Conservation (phyloP, 2,329 filamentous ascomycete genomes). For the Sporothrix mexicana region DNA sequence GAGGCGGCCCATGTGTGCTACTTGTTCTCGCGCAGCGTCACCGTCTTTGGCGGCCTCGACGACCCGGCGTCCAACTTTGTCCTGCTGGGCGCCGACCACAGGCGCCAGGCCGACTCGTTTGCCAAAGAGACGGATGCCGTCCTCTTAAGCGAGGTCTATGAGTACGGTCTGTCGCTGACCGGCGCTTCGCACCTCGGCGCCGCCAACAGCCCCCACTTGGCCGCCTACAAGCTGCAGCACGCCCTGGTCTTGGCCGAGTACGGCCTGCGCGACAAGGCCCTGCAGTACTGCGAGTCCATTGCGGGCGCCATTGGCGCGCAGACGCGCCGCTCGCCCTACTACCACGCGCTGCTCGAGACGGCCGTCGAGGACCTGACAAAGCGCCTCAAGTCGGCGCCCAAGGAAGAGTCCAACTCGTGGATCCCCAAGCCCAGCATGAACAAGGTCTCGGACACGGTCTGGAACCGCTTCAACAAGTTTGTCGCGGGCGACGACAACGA, state of each 20-base stretch:
- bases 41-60: constrained; percentile 81
- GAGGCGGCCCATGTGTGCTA: constrained; percentile 96
- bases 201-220: constrained; percentile 66
- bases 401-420: constrained; percentile 82
- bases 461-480: constrained; percentile 95
- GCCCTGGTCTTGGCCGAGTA: constrained; percentile 83
- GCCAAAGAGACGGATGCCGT: constrained; percentile 82
- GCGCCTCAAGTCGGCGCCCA: constrained; percentile 83
- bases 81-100: constrained; percentile 79
- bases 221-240: constrained; percentile 90
- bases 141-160: constrained; percentile 94
- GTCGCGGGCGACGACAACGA: constrained; percentile 89
- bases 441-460: constrained; percentile 89
- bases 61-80: constrained; percentile 80
- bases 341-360: constrained; percentile 74
- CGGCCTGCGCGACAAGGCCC: constrained; percentile 79
- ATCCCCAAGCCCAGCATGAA: constrained; percentile 95
- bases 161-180: constrained; percentile 81
- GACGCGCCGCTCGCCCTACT: constrained; percentile 84
- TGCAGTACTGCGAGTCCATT: constrained; percentile 91
- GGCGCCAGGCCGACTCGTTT: constrained; percentile 71
- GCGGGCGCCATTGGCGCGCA: constrained; percentile 75
- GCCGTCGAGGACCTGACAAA: constrained; percentile 83
- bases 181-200: constrained; percentile 50
- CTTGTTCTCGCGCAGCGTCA: constrained; percentile 76